These are phyloP conservation scores for Leishmania turanica DNA, from an alignment of 208 protist genomes.

Conservation along the genomic window DNA sequence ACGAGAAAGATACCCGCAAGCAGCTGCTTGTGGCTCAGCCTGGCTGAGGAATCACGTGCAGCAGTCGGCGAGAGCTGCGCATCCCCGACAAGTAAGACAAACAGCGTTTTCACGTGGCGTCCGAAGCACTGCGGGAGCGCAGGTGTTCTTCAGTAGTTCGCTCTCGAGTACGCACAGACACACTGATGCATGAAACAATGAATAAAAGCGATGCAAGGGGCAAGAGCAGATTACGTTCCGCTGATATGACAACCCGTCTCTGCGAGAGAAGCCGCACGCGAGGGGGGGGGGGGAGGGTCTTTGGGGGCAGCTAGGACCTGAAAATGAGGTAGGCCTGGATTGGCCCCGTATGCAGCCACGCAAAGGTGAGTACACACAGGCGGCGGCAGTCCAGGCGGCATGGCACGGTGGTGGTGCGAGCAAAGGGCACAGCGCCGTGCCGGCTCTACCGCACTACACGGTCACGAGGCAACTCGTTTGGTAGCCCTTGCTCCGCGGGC, in stretches of 20 bases:
- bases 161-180: background rate
- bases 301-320: background rate
- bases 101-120: background rate
- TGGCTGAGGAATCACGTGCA: background rate
- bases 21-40: background rate
- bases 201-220: background rate
- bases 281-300: background rate
- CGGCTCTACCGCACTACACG: conserved; percentile 18
- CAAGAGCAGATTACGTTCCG: background rate
- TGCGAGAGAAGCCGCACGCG: background rate
- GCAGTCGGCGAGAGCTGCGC: background rate
- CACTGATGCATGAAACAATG: background rate
- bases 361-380: background rate
- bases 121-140: background rate
- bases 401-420: background rate
- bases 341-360: background rate
- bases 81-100: background rate
- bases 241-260: background rate
- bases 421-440: background rate
- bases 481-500: conserved; percentile 2
- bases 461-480: conserved; percentile 1
- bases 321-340: background rate
- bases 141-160: background rate
- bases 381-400: background rate
- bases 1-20: background rate